Conservation (phyloP, 805 yeast species). For the Candida saitoana region DNA sequence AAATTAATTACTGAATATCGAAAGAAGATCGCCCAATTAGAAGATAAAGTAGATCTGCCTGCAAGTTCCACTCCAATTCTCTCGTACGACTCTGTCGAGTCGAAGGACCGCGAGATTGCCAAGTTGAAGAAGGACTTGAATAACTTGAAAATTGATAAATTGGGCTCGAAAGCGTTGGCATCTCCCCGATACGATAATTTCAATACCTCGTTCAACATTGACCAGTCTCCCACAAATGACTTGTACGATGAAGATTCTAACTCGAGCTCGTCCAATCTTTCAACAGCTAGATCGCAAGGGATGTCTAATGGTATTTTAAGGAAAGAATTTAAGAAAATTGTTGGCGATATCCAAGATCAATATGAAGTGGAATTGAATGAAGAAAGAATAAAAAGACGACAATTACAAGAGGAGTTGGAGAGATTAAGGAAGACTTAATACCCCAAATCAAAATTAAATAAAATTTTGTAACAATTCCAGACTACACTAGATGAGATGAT, state of each 20-base stretch:
- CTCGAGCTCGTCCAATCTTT: slow-evolving; percentile 5
- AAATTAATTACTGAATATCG: slow-evolving; percentile 52
- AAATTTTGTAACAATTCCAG: too few species aligned
- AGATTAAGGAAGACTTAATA: slow-evolving; percentile 5
- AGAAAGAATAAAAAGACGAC: slow-evolving; percentile 50
- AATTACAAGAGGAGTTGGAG: slow-evolving; percentile 30
- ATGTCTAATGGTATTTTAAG: slow-evolving; percentile 54
- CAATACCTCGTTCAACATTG: slow-evolving; percentile 4
- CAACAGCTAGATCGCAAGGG: slow-evolving; percentile 20
- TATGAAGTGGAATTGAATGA: slow-evolving; percentile 56
- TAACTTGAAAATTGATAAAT: slow-evolving; percentile 39
- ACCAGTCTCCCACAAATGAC: slow-evolving; percentile 4
- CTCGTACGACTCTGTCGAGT: slow-evolving; percentile 8
- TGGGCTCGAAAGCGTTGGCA: slow-evolving; percentile 26
- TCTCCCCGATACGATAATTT: slow-evolving; percentile 2
- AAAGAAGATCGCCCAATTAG: slow-evolving; percentile 46
- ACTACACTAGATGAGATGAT: too few species aligned
- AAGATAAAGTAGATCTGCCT: slow-evolving; percentile 38
- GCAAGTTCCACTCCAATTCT: neutral
- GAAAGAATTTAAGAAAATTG: slow-evolving; percentile 64
- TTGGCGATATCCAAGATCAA: slow-evolving; percentile 56
- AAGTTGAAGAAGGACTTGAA: slow-evolving; percentile 45
- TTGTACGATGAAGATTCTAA: slow-evolving; percentile 11
- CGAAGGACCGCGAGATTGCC: slow-evolving; percentile 38
- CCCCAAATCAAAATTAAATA: too few species aligned